Evolutionary conservation across 2,329 filamentous ascomycete species (phyloP).

Genomic region (Xylariales sp.): DNA sequence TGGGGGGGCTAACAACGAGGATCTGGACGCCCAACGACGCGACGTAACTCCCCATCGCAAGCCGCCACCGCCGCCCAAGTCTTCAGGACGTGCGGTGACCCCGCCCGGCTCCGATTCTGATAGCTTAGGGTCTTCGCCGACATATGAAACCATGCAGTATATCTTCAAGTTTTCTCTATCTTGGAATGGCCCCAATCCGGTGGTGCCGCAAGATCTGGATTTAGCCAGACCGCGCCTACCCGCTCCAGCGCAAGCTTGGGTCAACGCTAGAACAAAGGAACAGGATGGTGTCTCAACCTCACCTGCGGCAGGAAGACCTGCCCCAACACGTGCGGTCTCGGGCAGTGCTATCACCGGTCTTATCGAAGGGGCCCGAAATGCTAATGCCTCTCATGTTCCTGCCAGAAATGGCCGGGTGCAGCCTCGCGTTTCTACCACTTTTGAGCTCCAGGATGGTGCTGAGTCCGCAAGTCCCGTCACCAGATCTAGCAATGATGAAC

Average conservation of each 20-base stretch:
- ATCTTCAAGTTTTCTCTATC: slow-evolving; percentile 73
- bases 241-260: slow-evolving; percentile 61
- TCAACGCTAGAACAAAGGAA: slow-evolving; percentile 30
- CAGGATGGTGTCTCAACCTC: slow-evolving; percentile 32
- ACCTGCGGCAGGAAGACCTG: slow-evolving; percentile 32
- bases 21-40: slow-evolving; percentile 44
- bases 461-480: slow-evolving; percentile 15
- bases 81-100: slow-evolving; percentile 21
- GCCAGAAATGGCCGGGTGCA: slow-evolving; percentile 25
- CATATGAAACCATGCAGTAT: slow-evolving; percentile 53
- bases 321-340: slow-evolving; percentile 42
- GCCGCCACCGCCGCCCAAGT: slow-evolving; percentile 32
- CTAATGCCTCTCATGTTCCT: too few species aligned
- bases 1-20: slow-evolving; percentile 32
- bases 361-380: slow-evolving; percentile 47
- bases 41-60: slow-evolving; percentile 44
- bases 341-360: slow-evolving; percentile 41
- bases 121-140: slow-evolving; percentile 50
- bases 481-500: slow-evolving; percentile 16
- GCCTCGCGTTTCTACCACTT: slow-evolving; percentile 15
- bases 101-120: slow-evolving; percentile 44
- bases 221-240: slow-evolving; percentile 67
- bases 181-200: slow-evolving; percentile 50
- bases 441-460: slow-evolving; percentile 15
- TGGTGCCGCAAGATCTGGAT: slow-evolving; percentile 56